phyloP scores from a whole-genome alignment of 2,329 filamentous ascomycete genomes.

The Neopestalotiopsis sp. region DNA sequence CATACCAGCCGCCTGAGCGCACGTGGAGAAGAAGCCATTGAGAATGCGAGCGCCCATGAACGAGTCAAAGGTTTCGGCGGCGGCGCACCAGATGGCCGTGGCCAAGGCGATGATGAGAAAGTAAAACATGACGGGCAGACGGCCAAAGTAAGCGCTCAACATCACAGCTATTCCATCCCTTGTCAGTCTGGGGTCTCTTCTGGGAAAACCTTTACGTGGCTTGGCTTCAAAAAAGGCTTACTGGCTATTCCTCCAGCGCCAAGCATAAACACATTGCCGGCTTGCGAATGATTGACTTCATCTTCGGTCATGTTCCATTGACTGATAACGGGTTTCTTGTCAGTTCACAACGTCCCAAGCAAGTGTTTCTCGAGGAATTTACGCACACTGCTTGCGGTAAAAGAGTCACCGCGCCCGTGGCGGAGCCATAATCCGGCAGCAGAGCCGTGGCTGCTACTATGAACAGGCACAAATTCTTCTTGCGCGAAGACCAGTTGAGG shows the following conservation, averaged over 20 bases:
- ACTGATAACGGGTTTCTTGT: not conserved
- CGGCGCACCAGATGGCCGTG: constrained; percentile 51
- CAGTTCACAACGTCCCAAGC: not conserved
- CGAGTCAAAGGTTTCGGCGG: constrained; percentile 48
- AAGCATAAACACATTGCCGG: constrained; percentile 58
- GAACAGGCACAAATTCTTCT: constrained; percentile 56
- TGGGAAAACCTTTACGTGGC: not conserved
- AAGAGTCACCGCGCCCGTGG: constrained; percentile 47
- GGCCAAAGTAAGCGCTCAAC: constrained; percentile 48
- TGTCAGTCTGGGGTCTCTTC: constrained; percentile 15
- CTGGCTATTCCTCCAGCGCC: constrained; percentile 47
- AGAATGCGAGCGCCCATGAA: constrained; percentile 55
- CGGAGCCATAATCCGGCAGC: constrained; percentile 55
- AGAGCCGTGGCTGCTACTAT: constrained; percentile 53
- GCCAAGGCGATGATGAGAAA: constrained; percentile 42
- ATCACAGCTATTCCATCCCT: constrained; percentile 37
- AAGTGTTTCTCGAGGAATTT: not conserved
- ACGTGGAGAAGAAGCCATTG: constrained; percentile 54
- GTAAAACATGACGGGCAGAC: constrained; percentile 50
- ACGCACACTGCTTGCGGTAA: constrained; percentile 48
- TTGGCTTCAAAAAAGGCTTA: constrained; percentile 27
- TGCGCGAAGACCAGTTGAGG: constrained; percentile 56
- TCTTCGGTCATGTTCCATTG: constrained; percentile 55
- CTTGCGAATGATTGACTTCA: constrained; percentile 56
- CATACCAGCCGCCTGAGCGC: constrained; percentile 50